Base-by-base conservation (phyloP, 2,329 filamentous ascomycete species). In the Bipolaris gigantea region DNA sequence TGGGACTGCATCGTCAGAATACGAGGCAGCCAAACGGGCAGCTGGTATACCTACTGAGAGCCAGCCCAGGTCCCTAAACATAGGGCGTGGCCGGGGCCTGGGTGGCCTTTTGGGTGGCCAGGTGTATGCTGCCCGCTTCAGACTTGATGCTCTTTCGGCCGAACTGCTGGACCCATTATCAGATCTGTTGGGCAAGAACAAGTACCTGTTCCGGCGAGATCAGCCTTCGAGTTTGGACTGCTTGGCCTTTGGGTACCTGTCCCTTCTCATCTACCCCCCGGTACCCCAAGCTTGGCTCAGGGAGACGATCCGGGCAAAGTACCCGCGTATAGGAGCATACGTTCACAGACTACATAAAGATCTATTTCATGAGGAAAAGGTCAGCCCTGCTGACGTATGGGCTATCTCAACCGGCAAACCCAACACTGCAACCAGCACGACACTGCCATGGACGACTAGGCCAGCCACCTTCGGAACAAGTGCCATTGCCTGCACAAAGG, bases 231-330 rank as follows among this genome's bases (percentile, higher is more conserved):
- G 82, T 50, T 75, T 95, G 21, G 92, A 97, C 73, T 96, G 90
- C 69, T 73, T 97, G 42, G 87, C 85, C 0, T 84, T 90, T 65
- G 94, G 87, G 10, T 96, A 95, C 71, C 77, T 97, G 33, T 82
- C 85, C 2, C 76, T 97, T 45, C 89, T 94, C 78, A 78, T 88
- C 1, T 79, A 82, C 21, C 82, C 86, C 0, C 74, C 81, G 8
- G 70, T 89, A 19, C 84, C 85, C 15, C 82, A 86, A 50, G 73
- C 81, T 16, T 90, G 86, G 86, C 74, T 89, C 5, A 76, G 78
- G 53, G 80, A 84, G 46, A 80, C 81, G 0, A 79, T 89, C 66
- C 71, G 76, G 50, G 73, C 71, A 19, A 82, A 84, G 53, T 78
- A 76, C 56, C 70, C 71, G 16, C 67, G 64, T 35, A 65, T 80